Conservation (phyloP, 139 green algal species). For the Spirogloea muscicola region DNA sequence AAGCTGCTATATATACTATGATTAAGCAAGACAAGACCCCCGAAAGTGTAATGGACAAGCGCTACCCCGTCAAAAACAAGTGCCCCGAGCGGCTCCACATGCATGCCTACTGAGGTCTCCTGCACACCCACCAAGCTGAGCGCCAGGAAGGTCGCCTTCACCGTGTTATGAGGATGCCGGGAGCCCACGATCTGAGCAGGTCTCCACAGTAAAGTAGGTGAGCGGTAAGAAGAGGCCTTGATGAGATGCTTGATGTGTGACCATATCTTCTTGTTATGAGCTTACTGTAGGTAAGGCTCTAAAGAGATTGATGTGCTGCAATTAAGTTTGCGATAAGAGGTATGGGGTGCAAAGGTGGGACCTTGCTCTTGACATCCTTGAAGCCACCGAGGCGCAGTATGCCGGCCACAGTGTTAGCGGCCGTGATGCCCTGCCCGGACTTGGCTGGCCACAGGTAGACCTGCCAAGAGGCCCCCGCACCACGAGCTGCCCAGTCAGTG, state of each 20-base stretch:
- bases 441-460: conserved; percentile 45
- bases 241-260: too few species aligned
- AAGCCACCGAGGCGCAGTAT: conserved; percentile 48
- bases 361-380: conserved; percentile 43
- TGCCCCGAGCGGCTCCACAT: too few species aligned
- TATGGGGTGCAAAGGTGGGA: conserved; percentile 14
- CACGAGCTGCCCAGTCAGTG: neutral
- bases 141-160: conserved; percentile 22
- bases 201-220: too few species aligned
- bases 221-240: too few species aligned
- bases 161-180: conserved; percentile 25
- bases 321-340: conserved; percentile 17
- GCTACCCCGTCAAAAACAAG: too few species aligned
- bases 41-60: too few species aligned
- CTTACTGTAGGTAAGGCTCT: too few species aligned
- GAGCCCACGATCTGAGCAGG: conserved; percentile 24
- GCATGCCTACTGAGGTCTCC: too few species aligned
- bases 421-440: conserved; percentile 26
- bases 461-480: neutral
- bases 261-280: too few species aligned
- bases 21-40: too few species aligned
- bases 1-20: too few species aligned
- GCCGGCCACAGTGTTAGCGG: conserved; percentile 42
- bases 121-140: conserved; percentile 28
- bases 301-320: neutral